Conservation (phyloP, 2,329 filamentous ascomycete species). For the Fusarium sp. region DNA sequence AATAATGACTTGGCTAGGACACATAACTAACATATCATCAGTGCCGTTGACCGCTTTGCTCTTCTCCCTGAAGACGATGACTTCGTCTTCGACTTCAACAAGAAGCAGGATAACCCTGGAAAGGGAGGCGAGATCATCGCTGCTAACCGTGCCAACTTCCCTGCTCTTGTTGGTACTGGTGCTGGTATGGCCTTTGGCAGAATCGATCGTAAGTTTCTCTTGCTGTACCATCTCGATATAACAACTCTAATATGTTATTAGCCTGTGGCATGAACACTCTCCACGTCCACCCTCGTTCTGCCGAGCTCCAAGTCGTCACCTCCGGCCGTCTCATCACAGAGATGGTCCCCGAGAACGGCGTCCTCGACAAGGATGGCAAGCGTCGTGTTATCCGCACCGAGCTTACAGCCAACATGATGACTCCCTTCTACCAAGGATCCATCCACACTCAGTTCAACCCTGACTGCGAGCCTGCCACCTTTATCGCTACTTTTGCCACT, state of each 20-base stretch:
- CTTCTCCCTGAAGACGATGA: conserved; percentile 58
- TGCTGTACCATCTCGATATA: not conserved
- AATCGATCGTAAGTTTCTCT: conserved; percentile 52
- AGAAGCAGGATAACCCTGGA: conserved; percentile 37
- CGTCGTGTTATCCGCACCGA: conserved; percentile 58
- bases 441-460: conserved; percentile 69
- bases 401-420: conserved; percentile 60
- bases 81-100: conserved; percentile 63
- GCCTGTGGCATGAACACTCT: conserved; percentile 68
- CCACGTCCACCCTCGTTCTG: conserved; percentile 65
- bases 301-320: conserved; percentile 65
- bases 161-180: conserved; percentile 64
- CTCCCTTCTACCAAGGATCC: conserved; percentile 65
- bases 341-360: conserved; percentile 66
- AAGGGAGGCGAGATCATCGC: conserved; percentile 61
- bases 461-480: conserved; percentile 61
- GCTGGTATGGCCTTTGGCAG: conserved; percentile 64
- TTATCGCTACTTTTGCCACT: conserved; percentile 61
- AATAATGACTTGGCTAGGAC: not conserved
- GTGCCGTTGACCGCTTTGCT: conserved; percentile 56
- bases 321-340: conserved; percentile 62
- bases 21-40: conserved; percentile 39
- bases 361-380: conserved; percentile 50
- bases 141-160: conserved; percentile 68
- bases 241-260: conserved; percentile 35